Conservation (phyloP, 2,329 filamentous ascomycete species). For the Hypoxylon sp. region DNA sequence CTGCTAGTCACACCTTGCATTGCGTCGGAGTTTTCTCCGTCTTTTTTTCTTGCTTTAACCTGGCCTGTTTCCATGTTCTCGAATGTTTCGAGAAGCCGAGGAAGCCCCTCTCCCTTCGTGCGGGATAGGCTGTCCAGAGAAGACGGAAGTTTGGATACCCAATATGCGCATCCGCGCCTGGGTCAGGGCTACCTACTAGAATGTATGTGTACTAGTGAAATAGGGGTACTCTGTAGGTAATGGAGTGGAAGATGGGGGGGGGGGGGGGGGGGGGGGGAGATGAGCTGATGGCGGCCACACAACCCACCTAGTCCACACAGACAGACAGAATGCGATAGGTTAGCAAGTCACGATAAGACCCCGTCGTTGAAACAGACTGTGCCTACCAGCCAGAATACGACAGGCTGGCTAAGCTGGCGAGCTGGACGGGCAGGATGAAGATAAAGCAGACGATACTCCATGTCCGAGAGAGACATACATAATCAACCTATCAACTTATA, state of each 20-base stretch:
- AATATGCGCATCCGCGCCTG: not conserved
- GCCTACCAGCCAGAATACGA: not conserved
- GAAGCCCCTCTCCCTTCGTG: no score
- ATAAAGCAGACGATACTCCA: not conserved
- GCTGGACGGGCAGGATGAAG: not conserved
- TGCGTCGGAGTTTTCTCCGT: constrained; percentile 3
- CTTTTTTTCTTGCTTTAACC: not conserved
- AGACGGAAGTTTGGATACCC: not conserved
- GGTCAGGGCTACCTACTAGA: not conserved
- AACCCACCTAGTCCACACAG: not conserved
- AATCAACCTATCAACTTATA: no score
- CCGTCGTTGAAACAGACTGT: not conserved
- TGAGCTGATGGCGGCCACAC: not conserved
- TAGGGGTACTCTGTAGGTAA: no score
- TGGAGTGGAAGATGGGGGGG: no score
- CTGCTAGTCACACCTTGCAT: no score
- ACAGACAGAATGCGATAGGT: not conserved
- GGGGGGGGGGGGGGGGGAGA: not conserved
- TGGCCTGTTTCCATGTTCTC: not conserved
- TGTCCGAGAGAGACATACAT: no score
- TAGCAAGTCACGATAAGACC: not conserved
- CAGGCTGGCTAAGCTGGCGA: no score
- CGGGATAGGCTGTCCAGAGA: not conserved
- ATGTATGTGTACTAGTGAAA: not conserved
- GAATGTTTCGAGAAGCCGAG: constrained; percentile 15